phyloP scores from a whole-genome alignment of 1,284 basidiomycete genomes.

The Laetiporus sulphureus region DNA sequence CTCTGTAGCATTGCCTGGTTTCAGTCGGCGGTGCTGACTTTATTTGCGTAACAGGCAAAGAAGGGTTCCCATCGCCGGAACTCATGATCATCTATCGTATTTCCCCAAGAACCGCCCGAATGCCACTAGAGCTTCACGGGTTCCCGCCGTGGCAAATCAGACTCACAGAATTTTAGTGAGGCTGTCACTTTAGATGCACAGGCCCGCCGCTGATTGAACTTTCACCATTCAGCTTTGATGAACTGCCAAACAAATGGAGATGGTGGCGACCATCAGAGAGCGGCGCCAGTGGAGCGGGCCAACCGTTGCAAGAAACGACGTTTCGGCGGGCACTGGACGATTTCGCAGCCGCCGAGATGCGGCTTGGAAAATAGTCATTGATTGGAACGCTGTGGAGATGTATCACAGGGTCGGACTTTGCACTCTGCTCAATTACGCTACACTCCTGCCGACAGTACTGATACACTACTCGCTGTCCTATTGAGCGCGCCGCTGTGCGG shows the following conservation, averaged over 20 bases:
- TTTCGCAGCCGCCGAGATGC: constrained; percentile 64
- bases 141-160: constrained; percentile 77
- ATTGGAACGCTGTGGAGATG: too few species aligned
- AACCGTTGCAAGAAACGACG: constrained; percentile 40
- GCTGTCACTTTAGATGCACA: constrained; percentile 10
- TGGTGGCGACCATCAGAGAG: background rate
- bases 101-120: constrained; percentile 28
- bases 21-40: constrained; percentile 11
- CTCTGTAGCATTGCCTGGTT: constrained; percentile 5
- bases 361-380: constrained; percentile 60
- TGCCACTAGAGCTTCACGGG: constrained; percentile 57
- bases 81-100: constrained; percentile 67
- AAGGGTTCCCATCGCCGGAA: constrained; percentile 57
- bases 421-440: too few species aligned
- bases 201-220: background rate
- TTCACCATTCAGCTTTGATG: constrained; percentile 10
- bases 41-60: constrained; percentile 28
- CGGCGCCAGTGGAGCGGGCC: constrained; percentile 3
- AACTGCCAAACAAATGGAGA: background rate
- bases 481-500: too few species aligned
- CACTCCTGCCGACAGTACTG: too few species aligned
- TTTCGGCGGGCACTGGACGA: constrained; percentile 66
- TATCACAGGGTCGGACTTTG: too few species aligned
- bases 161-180: constrained; percentile 72
- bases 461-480: too few species aligned